A percentile compares a stretch with the other conserved stretches of the same genome.
These are phyloP conservation scores for Patellaria atrata DNA, from an alignment of 495 filamentous ascomycete genomes.

Conservation along the genomic window DNA sequence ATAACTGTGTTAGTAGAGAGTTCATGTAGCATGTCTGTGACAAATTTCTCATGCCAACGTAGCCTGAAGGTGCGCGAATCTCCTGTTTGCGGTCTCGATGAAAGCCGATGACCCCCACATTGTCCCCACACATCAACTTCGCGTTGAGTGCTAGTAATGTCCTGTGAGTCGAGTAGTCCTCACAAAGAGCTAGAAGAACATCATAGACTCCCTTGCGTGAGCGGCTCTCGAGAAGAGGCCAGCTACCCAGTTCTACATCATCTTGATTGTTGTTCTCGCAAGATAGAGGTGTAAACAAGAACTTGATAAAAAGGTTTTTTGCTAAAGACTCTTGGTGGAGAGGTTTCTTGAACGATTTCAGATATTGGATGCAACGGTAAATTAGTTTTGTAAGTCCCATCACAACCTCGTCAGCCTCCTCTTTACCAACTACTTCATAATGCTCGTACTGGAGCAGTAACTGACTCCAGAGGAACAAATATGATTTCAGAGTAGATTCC, in stretches of 20 bases:
- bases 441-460: slow-evolving; percentile 32
- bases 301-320: slow-evolving; percentile 46
- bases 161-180: slow-evolving; percentile 30
- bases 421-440: slow-evolving; percentile 37
- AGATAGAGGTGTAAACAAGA: slow-evolving; percentile 53
- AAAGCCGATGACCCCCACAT: slow-evolving; percentile 25
- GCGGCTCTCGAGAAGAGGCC: slow-evolving; percentile 37
- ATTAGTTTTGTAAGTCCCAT: slow-evolving; percentile 34
- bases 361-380: slow-evolving; percentile 19
- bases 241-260: not conserved
- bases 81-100: slow-evolving; percentile 52
- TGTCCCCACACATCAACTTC: slow-evolving; percentile 30
- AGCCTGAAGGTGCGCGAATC: slow-evolving; percentile 59
- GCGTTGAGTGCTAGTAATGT: slow-evolving; percentile 35
- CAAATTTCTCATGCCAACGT: slow-evolving; percentile 74
- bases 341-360: slow-evolving; percentile 22
- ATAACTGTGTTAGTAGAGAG: slow-evolving; percentile 87
- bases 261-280: slow-evolving; percentile 5
- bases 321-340: slow-evolving; percentile 29
- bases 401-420: slow-evolving; percentile 34
- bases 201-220: slow-evolving; percentile 52
- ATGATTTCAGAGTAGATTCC: slow-evolving; percentile 12
- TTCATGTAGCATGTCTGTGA: slow-evolving; percentile 98
- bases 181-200: slow-evolving; percentile 44
- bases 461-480: slow-evolving; percentile 15